Evolutionary conservation across 495 filamentous ascomycete genomes (phyloP), one percentile per base, ranked within the genome.

Genomic region (Aspergillus sparsus): DNA sequence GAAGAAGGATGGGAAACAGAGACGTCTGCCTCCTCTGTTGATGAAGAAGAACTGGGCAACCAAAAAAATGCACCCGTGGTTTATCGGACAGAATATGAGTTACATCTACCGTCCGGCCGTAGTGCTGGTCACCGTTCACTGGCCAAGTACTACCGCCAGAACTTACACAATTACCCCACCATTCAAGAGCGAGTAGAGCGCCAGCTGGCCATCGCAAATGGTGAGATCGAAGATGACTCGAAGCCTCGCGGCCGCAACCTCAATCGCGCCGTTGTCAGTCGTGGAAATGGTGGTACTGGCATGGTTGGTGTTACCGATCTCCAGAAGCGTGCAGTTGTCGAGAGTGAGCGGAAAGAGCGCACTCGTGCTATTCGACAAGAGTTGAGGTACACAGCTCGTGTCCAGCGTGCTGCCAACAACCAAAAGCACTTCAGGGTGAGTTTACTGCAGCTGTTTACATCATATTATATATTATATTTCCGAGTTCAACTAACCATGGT

Each of bases 1-100:
- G 85, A 84, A 32, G 85, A 88, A 21, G 89, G 89, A 32, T 98
- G 94, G 94, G 94, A 98, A 74, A 97, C 91, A 1, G 93, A 97
- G 71, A 90, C 86, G 58, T 90, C 88, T 3, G 87, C 85, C 11
- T 94, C 91, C 13, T 93, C 89, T 11, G 81, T 95, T 27, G 91
- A 91, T 27, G 76, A 76, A 13, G 74, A 77, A 11, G 56, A 60
- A 16, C 41, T 62, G 51, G 54, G 52, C 32, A 83, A 83, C 57
- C 75, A 72, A 61, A 76, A 76, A 54, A 77, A 78, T 6, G 82
- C 84, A 53, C 87, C 92, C 6, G 87, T 90, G 46, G 64, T 72
- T 60, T 96, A 91, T 72, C 86, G 93, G 65, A 88, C 91, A 58
- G 94, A 98, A 31, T 91, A 89, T 67, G 95, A 98, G 73, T 82